Conservation (phyloP, 345 rosid species). For the Arabis alpina region DNA sequence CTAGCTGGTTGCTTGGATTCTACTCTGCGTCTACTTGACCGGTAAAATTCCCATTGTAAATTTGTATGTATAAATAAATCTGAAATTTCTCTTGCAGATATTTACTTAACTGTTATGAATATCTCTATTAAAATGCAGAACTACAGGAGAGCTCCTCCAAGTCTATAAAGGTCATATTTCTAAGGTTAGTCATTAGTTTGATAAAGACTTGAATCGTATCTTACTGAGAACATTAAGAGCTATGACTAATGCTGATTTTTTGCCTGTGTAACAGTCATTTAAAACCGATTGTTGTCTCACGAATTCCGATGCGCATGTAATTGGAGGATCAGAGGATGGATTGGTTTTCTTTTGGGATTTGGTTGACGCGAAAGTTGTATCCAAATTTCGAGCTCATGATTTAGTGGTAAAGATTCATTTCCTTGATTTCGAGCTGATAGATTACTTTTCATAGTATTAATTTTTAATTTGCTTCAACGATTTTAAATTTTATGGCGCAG, state of each 20-base stretch:
- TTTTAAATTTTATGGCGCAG: slow-evolving; percentile 44
- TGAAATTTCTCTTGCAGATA: neutral
- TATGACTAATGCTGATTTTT: slow-evolving; percentile 22
- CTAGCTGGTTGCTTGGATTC: slow-evolving; percentile 94
- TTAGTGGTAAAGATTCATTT: slow-evolving; percentile 66
- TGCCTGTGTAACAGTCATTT: slow-evolving; percentile 62
- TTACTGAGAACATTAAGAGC: neutral
- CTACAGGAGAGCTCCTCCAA: slow-evolving; percentile 86
- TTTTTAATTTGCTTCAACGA: neutral
- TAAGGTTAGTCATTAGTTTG: slow-evolving; percentile 61
- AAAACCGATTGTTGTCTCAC: slow-evolving; percentile 95
- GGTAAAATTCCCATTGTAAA: slow-evolving; percentile 46
- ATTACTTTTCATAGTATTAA: neutral
- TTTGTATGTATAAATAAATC: neutral
- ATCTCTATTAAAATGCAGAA: slow-evolving; percentile 51
- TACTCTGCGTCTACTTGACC: slow-evolving; percentile 80
- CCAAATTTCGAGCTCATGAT: slow-evolving; percentile 78
- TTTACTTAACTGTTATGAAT: slow-evolving; percentile 19
- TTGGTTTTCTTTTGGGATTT: slow-evolving; percentile 94
- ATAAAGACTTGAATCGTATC: too few relatives aligned
- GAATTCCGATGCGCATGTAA: slow-evolving; percentile 80
- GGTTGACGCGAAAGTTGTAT: slow-evolving; percentile 81
- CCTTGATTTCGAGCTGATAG: neutral
- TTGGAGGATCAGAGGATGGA: slow-evolving; percentile 98
- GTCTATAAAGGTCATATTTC: slow-evolving; percentile 92